A percentile compares a stretch with the other conserved stretches of the same genome.
phyloP scores from a whole-genome alignment of 306 rosid species.

The Pyrus bretschneideri region DNA sequence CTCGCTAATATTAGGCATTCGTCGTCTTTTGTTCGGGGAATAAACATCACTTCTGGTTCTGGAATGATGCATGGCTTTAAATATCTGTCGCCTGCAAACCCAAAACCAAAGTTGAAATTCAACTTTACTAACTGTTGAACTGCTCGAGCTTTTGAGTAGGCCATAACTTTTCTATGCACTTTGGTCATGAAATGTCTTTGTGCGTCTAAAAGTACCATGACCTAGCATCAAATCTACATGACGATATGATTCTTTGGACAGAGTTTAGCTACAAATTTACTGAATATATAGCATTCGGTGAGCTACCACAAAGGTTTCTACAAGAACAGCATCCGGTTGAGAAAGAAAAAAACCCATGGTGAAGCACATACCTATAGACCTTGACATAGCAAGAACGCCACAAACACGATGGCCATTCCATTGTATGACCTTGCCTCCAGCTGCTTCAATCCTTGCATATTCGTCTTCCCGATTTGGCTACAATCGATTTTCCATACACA shows the following conservation, averaged over 20 bases:
- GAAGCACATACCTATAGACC: constrained; percentile 70
- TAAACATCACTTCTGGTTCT: constrained; percentile 73
- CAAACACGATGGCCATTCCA: constrained; percentile 92
- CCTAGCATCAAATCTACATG: neutral
- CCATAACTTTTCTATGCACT: neutral
- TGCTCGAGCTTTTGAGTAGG: neutral
- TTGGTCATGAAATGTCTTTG: neutral
- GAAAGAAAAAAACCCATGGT: neutral
- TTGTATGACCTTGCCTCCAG: constrained; percentile 91
- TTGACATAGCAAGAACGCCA: constrained; percentile 91
- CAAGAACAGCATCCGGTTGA: neutral
- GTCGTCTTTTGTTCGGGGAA: constrained; percentile 70
- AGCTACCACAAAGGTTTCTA: neutral
- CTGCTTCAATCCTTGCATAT: constrained; percentile 80
- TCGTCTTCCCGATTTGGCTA: constrained; percentile 91
- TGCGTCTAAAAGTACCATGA: neutral
- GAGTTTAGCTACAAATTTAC: neutral
- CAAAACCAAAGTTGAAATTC: neutral
- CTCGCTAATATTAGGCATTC: constrained; percentile 85
- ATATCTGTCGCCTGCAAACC: constrained; percentile 77
- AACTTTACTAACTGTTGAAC: neutral
- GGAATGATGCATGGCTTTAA: constrained; percentile 91
- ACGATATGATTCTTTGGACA: too few relatives aligned
- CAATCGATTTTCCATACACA: constrained; percentile 14
- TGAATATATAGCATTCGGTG: neutral